Base-by-base conservation (phyloP, 192 early-diverging fungal species). In the Oehlia diaphana region DNA sequence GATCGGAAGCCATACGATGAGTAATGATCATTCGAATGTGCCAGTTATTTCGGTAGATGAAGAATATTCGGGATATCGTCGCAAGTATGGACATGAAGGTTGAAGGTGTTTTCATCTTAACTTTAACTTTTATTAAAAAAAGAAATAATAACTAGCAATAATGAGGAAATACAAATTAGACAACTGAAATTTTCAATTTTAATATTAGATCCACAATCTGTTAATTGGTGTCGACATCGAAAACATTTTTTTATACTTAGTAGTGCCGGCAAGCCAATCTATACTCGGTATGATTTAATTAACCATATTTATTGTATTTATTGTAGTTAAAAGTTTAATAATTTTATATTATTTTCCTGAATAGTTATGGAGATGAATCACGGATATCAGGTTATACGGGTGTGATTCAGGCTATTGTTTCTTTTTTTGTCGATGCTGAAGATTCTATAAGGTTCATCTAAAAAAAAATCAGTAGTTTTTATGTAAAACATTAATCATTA, bases 261-360 rank as follows among this genome's bases (percentile, higher is more conserved):
- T 86, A 93, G 90, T 79, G 94, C 95, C 6, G 97, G 97, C 23
- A 99, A 99, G 83, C 96, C 97, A 16, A 93, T 99, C 10, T 99
- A 95, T 86, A 92, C 92, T 50, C 87, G 97, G 88, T 91, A 80
- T 31, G 2, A 50, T 44, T 44, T 73, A 16, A 68, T 16, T 31
- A 37, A 47, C 31, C n/a, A 5, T 63, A 5, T 37, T 42, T 42
- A 42, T 42, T 42, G 7, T 63, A 5, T 37, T 42, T 42, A 42
- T 42, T 42, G 7, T 1, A 4, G 3, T 33, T 53, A 21, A 37
- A 37, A 13, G 23, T 23, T 62, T 85, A 21, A 33, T 35, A 53
- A 28, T 28, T 81, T 42, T 72, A 42, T 44, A n/a, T 26, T 35
- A 50, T 14, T 67, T 28, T 49, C 6, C 80, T 4, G 16, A 26